These are phyloP conservation scores for Colletotrichum melonis DNA, from an alignment of 2,329 filamentous ascomycete species.

Conservation along the genomic window DNA sequence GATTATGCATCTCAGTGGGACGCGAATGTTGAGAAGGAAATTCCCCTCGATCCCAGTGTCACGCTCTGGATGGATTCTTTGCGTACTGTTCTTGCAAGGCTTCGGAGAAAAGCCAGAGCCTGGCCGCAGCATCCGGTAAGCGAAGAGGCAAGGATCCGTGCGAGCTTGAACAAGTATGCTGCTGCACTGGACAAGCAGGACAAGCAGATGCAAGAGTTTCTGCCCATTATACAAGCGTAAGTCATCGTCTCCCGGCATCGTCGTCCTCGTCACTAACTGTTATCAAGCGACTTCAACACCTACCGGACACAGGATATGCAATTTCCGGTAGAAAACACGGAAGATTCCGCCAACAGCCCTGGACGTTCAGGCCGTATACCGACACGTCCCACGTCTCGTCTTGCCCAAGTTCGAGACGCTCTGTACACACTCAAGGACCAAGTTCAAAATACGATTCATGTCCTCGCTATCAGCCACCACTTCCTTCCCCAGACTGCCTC, in stretches of 20 bases:
- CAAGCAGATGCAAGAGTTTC: conserved; percentile 37
- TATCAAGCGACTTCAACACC: conserved; percentile 39
- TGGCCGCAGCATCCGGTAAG: background rate
- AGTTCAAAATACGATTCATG: conserved; percentile 35
- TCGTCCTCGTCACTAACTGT: background rate
- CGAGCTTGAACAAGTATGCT: conserved; percentile 6
- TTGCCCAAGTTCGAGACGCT: conserved; percentile 37
- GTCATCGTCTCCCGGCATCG: background rate
- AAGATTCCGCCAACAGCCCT: background rate
- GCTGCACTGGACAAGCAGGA: conserved; percentile 24
- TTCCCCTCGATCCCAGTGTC: conserved; percentile 40
- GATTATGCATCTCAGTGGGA: conserved; percentile 38
- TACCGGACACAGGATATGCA: conserved; percentile 28
- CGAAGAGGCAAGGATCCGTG: background rate
- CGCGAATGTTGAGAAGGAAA: background rate
- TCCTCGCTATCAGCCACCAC: conserved; percentile 25
- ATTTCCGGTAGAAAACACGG: background rate
- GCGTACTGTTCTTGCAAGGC: conserved; percentile 31
- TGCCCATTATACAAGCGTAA: conserved; percentile 38
- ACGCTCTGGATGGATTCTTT: conserved; percentile 38
- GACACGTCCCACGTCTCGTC: background rate
- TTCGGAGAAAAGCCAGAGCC: conserved; percentile 20
- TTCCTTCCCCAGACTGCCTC: conserved; percentile 5
- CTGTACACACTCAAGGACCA: conserved; percentile 41
- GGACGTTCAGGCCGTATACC: background rate